Evolutionary conservation across 768 basidiomycete species (phyloP).

Genomic region (Collybiopsis confluens): DNA sequence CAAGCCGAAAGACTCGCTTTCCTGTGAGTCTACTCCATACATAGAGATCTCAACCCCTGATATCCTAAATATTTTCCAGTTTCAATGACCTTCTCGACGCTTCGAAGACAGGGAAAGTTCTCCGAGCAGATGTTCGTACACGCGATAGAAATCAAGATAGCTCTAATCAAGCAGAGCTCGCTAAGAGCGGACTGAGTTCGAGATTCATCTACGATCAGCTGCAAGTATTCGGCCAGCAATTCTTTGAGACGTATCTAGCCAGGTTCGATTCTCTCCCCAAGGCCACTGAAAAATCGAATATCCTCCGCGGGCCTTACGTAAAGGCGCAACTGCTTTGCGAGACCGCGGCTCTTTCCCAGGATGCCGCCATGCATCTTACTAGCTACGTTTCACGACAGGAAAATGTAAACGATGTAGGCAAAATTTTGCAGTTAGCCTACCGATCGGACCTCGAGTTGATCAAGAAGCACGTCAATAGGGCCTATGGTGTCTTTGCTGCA

Average conservation of each 20-base stretch:
- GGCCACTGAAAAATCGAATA: not conserved
- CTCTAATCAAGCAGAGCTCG: constrained; percentile 9
- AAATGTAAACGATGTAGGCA: not conserved
- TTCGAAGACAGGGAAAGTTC: constrained; percentile 59
- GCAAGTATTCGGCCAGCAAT: not conserved
- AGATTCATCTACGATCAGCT: not conserved
- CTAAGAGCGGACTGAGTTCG: not conserved
- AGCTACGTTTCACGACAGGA: not conserved
- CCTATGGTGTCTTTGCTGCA: constrained; percentile 15
- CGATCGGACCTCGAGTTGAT: not conserved
- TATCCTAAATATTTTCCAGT: no score
- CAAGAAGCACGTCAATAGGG: constrained; percentile 13
- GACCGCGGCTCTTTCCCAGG: not conserved
- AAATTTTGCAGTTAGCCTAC: not conserved
- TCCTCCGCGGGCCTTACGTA: not conserved
- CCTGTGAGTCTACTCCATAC: constrained; percentile 42
- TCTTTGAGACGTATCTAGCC: not conserved
- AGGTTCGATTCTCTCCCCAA: not conserved
- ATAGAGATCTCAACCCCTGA: not conserved
- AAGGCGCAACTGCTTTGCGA: not conserved
- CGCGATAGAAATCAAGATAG: constrained; percentile 36
- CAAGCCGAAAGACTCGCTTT: constrained; percentile 54
- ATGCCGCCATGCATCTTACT: not conserved
- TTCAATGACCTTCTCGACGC: constrained; percentile 67
- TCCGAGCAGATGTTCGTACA: constrained; percentile 37